phyloP scores from a whole-genome alignment of 768 basidiomycete species.

The Daedaleopsis nitida region DNA sequence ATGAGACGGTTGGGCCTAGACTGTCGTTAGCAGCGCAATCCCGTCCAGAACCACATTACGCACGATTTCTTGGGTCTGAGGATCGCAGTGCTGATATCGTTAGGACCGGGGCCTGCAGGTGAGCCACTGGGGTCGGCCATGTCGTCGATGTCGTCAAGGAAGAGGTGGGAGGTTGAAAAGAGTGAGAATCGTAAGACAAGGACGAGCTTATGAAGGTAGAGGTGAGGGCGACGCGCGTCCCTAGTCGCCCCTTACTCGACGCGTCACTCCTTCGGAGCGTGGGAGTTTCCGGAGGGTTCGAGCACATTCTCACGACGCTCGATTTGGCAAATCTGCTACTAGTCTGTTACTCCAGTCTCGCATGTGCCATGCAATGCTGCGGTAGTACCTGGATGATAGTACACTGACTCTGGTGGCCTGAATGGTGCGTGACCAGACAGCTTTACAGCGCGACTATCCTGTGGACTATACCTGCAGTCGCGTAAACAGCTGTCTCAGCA shows the following conservation, averaged over 20 bases:
- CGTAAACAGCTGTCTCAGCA: too few relatives aligned
- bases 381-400: too few relatives aligned
- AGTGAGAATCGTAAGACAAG: constrained; percentile 13
- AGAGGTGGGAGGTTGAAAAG: constrained; percentile 10
- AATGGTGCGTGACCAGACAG: too few relatives aligned
- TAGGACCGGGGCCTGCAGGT: constrained; percentile 77
- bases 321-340: background rate
- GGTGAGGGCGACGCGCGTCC: constrained; percentile 36
- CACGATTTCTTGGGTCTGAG: constrained; percentile 97
- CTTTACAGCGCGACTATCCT: too few relatives aligned
- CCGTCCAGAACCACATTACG: constrained; percentile 37
- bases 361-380: too few relatives aligned
- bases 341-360: background rate
- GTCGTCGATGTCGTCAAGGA: constrained; percentile 23
- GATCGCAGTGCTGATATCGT: constrained; percentile 94
- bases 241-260: constrained; percentile 15
- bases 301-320: constrained; percentile 22
- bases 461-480: too few relatives aligned
- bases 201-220: constrained; percentile 23
- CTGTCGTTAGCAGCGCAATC: constrained; percentile 18
- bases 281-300: constrained; percentile 29
- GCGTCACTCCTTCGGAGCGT: constrained; percentile 24
- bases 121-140: constrained; percentile 73
- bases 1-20: constrained; percentile 93
- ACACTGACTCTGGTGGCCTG: too few relatives aligned